Percentiles rank a stretch among this genome's conserved stretches.
These are phyloP conservation scores for Gyromitra esculenta DNA, from an alignment of 2,329 filamentous ascomycete species.

Conservation along the genomic window DNA sequence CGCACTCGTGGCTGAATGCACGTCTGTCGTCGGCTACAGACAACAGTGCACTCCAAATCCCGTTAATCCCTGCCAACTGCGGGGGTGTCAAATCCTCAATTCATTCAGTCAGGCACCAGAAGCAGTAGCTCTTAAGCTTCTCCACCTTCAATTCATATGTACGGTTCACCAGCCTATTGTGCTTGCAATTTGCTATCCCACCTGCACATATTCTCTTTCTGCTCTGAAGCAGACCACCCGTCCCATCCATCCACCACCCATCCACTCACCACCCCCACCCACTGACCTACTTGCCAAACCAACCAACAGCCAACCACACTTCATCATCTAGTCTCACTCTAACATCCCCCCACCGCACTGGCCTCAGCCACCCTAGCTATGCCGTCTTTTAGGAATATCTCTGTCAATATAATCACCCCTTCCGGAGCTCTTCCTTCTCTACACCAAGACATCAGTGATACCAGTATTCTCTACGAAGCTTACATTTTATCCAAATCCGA, in stretches of 20 bases:
- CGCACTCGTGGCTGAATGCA: background rate
- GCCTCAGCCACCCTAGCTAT: background rate
- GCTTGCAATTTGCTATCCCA: background rate
- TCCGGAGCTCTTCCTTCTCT: background rate
- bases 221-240: background rate
- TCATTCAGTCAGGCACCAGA: background rate
- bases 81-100: background rate
- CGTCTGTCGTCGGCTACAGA: background rate
- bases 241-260: background rate
- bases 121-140: too few relatives aligned
- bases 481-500: slow-evolving; percentile 21
- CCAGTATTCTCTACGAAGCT: slow-evolving; percentile 3
- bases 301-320: too few relatives aligned
- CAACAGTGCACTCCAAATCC: background rate
- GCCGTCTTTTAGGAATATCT: slow-evolving; percentile 23
- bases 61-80: background rate
- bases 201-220: background rate
- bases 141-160: background rate
- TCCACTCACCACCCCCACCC: background rate
- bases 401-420: slow-evolving; percentile 13
- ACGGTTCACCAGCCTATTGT: too few relatives aligned
- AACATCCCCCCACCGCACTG: background rate
- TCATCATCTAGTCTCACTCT: background rate
- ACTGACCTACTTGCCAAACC: background rate
- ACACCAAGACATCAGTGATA: background rate